Evolutionary conservation across 176 grass and related monocot genomes (phyloP).

Genomic region (Chrysopogon serrulatus): DNA sequence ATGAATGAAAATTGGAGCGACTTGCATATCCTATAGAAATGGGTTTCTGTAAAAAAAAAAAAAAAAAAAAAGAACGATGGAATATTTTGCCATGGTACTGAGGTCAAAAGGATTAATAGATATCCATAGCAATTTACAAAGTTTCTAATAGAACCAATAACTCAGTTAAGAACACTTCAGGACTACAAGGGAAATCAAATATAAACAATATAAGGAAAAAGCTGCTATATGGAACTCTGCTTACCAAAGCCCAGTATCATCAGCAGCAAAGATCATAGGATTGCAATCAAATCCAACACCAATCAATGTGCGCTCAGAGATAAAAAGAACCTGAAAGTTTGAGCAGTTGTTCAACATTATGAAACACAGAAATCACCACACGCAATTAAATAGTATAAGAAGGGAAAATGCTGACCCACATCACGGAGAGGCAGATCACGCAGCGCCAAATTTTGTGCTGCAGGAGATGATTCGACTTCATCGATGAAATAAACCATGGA

Average conservation of each 20-base stretch:
- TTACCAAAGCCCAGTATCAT: constrained; percentile 97
- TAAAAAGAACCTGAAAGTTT: constrained; percentile 84
- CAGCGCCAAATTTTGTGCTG: constrained; percentile 73
- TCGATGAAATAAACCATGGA: constrained; percentile 98
- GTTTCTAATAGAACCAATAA: neutral
- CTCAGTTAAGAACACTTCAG: constrained; percentile 4
- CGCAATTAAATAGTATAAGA: constrained; percentile 46
- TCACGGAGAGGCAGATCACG: constrained; percentile 99
- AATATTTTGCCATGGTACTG: neutral
- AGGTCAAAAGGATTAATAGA: neutral
- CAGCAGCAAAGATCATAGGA: constrained; percentile 82
- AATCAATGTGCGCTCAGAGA: constrained; percentile 80
- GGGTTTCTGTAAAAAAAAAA: neutral
- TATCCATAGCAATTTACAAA: neutral
- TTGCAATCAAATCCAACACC: constrained; percentile 99
- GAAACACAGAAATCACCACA: constrained; percentile 24
- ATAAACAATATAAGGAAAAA: constrained; percentile 2
- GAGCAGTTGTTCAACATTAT: constrained; percentile 28
- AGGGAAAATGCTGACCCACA: constrained; percentile 99
- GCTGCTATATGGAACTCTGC: constrained; percentile 18
- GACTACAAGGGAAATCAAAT: neutral
- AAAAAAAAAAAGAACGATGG: neutral
- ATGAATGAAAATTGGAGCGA: neutral
- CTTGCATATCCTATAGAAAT: neutral
- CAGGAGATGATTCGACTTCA: constrained; percentile 76